Percentiles rank a stretch among this genome's conserved stretches.
These are phyloP conservation scores for Fraxinus angustifolia DNA, from an alignment of 305 asterid species.

Conservation along the genomic window DNA sequence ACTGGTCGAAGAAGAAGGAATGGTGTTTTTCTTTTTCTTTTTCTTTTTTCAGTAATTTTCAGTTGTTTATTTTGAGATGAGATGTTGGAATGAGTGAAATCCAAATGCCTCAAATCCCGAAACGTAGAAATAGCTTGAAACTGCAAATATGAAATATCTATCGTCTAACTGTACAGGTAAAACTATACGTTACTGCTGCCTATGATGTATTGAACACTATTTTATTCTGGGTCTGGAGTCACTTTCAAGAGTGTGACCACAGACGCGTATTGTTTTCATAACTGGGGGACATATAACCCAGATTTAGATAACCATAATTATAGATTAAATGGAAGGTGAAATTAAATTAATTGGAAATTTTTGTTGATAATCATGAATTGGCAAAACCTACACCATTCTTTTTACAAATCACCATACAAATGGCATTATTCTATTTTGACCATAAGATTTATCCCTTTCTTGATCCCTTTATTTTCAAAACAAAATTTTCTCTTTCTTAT, in stretches of 20 bases:
- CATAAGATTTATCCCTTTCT: no score
- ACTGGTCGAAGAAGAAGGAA: background rate
- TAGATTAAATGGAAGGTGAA: background rate
- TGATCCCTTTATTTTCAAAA: no score
- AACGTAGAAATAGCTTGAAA: constrained; percentile 19
- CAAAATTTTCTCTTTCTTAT: no score
- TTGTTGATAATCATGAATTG: no score
- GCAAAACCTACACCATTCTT: no score
- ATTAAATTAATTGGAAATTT: no score
- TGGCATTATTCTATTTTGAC: no score
- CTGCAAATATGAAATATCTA: constrained; percentile 17
- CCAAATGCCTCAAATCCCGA: constrained; percentile 20
- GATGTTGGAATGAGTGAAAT: constrained; percentile 14
- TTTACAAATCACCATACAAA: no score
- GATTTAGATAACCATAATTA: background rate
- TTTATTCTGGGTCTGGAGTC: background rate
- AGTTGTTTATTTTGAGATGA: constrained; percentile 7
- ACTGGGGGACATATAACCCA: background rate
- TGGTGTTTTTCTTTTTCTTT: background rate
- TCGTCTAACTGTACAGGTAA: background rate
- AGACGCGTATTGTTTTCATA: background rate
- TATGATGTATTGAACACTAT: background rate
- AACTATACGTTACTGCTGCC: background rate
- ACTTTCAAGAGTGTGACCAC: background rate
- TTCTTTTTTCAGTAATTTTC: constrained; percentile 23